Evolutionary conservation across 176 grass and related monocot genomes (phyloP), one percentile per base, ranked within the genome.

Genomic region (Panicum miliaceum): DNA sequence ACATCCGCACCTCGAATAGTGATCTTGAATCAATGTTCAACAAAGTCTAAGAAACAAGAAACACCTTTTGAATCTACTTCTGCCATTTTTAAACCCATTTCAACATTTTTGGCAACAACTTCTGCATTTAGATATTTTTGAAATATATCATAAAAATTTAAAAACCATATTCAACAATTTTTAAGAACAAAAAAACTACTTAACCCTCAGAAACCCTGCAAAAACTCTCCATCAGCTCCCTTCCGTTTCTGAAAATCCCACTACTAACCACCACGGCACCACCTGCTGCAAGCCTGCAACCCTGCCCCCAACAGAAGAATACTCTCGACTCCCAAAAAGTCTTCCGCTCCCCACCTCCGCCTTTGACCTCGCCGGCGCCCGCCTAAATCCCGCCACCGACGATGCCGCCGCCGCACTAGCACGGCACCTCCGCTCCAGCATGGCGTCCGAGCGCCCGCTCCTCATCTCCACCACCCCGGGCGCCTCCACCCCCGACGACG

Each of bases 381-480:
- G 13, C 73, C 65, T 64, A 83, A 88, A 88, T 78, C 70, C 75
- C 36, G 12, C 82, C 32, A 32, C 64, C 62, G 59, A 15, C 77
- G 65, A 80, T 84, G 77, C 37, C 73, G 73, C 64, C 32, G 20
- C 12, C 38, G 46, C 59, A 60, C 34, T 88, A 81, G 81, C 13
- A 4, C 19, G 25, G 2, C 29, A 23, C 6, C 43, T 51, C 35
- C 41, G 4, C 8, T 57, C 34, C 12, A 7, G 29, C 53, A 94
- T 92, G 87, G 72, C 85, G 3, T 90, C 78, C 5, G 85, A 92
- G 52, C 82, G 23, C 81, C 92, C 84, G 3, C 76, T 94, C 10
- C 87, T 83, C 74, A 26, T 27, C 68, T 12, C 18, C 47, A 37
- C 48, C 63, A 65, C 74, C 54, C 64, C 52, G 25, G 81, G 64